Conservation (phyloP, 768 basidiomycete genomes). For the Boletales sp. region DNA sequence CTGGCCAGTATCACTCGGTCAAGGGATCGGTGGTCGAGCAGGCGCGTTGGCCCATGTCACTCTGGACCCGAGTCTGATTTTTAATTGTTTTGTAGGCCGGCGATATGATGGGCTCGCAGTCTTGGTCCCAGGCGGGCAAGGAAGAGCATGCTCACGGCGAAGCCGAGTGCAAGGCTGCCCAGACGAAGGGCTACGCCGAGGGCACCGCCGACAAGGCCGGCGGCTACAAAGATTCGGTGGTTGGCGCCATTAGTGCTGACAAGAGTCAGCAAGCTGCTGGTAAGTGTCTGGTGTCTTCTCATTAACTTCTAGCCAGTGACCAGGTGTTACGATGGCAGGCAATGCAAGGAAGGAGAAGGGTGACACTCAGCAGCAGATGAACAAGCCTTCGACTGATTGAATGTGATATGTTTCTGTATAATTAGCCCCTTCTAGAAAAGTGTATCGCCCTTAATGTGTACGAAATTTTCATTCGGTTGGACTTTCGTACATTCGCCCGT, state of each 20-base stretch:
- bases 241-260: constrained; percentile 57
- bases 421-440: neutral
- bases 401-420: neutral
- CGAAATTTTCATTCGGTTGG: neutral
- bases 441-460: neutral
- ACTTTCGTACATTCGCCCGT: neutral
- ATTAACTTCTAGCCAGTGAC: neutral
- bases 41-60: constrained; percentile 14
- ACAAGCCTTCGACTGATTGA: constrained; percentile 31
- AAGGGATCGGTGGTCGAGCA: constrained; percentile 36
- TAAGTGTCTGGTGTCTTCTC: constrained; percentile 14
- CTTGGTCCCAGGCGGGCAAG: constrained; percentile 44
- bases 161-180: constrained; percentile 43
- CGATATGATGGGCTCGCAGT: constrained; percentile 38
- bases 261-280: constrained; percentile 47
- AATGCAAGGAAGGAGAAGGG: constrained; percentile 56
- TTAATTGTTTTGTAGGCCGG: constrained; percentile 31
- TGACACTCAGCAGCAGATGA: constrained; percentile 48
- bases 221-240: constrained; percentile 52
- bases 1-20: constrained; percentile 35
- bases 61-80: neutral
- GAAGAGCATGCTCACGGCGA: constrained; percentile 50
- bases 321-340: constrained; percentile 31
- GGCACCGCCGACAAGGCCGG: constrained; percentile 41
- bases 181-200: constrained; percentile 48